phyloP scores from a whole-genome alignment of 1,284 basidiomycete genomes.

The Farysia itapuensis region DNA sequence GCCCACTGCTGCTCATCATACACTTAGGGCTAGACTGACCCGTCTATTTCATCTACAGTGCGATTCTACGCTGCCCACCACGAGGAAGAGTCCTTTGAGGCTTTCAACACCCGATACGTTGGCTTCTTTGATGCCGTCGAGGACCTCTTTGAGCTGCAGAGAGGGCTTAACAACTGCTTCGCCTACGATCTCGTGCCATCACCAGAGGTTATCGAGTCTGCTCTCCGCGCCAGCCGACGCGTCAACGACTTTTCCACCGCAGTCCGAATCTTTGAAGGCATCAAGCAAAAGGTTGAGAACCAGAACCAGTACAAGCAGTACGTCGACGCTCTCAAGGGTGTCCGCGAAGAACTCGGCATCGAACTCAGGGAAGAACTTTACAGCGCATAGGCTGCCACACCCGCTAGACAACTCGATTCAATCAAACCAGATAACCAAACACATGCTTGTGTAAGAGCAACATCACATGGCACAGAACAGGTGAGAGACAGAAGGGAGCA shows the following conservation, averaged over 20 bases:
- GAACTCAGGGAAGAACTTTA: conserved; percentile 57
- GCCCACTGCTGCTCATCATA: too few relatives aligned
- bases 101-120: conserved; percentile 90
- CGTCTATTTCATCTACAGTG: conserved; percentile 18
- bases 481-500: too few relatives aligned
- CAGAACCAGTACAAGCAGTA: conserved; percentile 58
- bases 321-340: conserved; percentile 51
- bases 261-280: conserved; percentile 79
- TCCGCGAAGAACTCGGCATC: conserved; percentile 55
- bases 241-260: conserved; percentile 97
- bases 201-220: conserved; percentile 83
- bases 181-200: conserved; percentile 96
- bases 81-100: conserved; percentile 86
- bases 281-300: conserved; percentile 60
- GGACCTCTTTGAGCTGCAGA: conserved; percentile 83
- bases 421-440: too few relatives aligned
- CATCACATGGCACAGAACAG: too few relatives aligned
- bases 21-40: too few relatives aligned
- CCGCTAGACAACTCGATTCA: too few relatives aligned
- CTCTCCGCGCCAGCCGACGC: conserved; percentile 82
- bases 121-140: conserved; percentile 87
- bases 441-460: too few relatives aligned
- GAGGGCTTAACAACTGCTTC: conserved; percentile 98
- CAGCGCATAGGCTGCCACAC: conserved; percentile 30
- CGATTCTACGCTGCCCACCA: conserved; percentile 51